Conservation (phyloP, 805 yeast species). For the Grigorovia jiainica region DNA sequence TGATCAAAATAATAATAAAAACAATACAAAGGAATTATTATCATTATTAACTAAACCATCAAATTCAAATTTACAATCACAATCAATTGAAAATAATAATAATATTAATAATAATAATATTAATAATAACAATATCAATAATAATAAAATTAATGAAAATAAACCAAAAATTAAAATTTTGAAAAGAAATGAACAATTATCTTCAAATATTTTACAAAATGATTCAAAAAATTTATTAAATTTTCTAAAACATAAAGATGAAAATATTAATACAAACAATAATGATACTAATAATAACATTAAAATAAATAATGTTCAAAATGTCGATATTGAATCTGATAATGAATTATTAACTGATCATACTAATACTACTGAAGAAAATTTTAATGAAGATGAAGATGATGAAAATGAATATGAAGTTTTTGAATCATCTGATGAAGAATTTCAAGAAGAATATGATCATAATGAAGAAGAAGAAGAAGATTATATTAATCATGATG, state of each 20-base stretch:
- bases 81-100: not conserved
- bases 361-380: not conserved
- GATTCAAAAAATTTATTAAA: conserved; percentile 12
- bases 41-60: conserved; percentile 26
- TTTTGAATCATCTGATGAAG: not conserved
- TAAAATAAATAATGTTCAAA: not conserved
- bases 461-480: conserved; percentile 1
- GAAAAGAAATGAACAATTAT: conserved; percentile 1
- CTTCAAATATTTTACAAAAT: not conserved
- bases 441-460: not conserved
- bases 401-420: conserved; percentile 1
- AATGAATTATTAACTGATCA: not conserved
- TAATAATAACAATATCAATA: not conserved
- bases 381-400: not conserved
- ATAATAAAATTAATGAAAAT: not conserved
- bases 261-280: not conserved
- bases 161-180: conserved; percentile 7
- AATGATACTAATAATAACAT: not conserved
- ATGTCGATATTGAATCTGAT: not conserved
- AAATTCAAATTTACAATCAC: not conserved
- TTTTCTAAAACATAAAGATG: conserved; percentile 4
- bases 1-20: not conserved
- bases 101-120: not conserved
- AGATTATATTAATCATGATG: not conserved
- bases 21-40: conserved; percentile 22